These are phyloP conservation scores for Phytopythium oedochilum DNA, from an alignment of 352 stramenopile species.

Conservation along the genomic window DNA sequence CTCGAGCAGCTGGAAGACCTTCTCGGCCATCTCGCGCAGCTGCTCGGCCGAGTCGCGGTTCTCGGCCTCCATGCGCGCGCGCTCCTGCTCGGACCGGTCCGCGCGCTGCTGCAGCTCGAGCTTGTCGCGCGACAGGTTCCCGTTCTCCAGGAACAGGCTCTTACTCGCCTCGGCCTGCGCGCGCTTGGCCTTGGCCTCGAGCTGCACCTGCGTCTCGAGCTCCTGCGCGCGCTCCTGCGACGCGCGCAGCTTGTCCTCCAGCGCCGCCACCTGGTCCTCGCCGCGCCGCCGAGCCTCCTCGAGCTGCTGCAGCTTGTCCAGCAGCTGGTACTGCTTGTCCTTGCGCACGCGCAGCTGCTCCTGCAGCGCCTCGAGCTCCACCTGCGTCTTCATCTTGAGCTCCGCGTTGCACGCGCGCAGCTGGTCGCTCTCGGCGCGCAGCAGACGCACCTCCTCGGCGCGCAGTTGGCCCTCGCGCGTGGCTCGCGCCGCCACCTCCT, in stretches of 20 bases:
- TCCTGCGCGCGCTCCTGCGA: slow-evolving; percentile 89
- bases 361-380: slow-evolving; percentile 94
- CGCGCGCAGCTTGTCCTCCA: slow-evolving; percentile 90
- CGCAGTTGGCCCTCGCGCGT: slow-evolving; percentile 91
- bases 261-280: slow-evolving; percentile 86
- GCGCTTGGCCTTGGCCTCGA: slow-evolving; percentile 91
- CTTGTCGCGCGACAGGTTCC: slow-evolving; percentile 70
- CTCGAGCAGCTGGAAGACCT: slow-evolving; percentile 95
- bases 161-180: slow-evolving; percentile 92
- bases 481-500: slow-evolving; percentile 87
- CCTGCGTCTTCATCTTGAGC: slow-evolving; percentile 92
- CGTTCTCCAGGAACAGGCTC: slow-evolving; percentile 86
- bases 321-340: slow-evolving; percentile 96
- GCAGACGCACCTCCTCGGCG: slow-evolving; percentile 91
- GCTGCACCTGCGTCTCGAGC: slow-evolving; percentile 93
- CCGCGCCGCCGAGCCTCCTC: slow-evolving; percentile 91
- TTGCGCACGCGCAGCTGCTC: slow-evolving; percentile 95
- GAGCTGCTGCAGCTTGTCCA: slow-evolving; percentile 95
- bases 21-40: slow-evolving; percentile 96
- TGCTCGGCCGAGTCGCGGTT: slow-evolving; percentile 93
- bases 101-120: slow-evolving; percentile 79
- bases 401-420: slow-evolving; percentile 92
- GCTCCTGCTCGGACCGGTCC: slow-evolving; percentile 90
- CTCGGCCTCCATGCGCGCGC: slow-evolving; percentile 93
- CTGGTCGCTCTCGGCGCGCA: slow-evolving; percentile 88